Percentiles rank a stretch among this genome's conserved stretches.
phyloP scores from a whole-genome alignment of 176 grass and related monocot species.

The Avena atlantica region DNA sequence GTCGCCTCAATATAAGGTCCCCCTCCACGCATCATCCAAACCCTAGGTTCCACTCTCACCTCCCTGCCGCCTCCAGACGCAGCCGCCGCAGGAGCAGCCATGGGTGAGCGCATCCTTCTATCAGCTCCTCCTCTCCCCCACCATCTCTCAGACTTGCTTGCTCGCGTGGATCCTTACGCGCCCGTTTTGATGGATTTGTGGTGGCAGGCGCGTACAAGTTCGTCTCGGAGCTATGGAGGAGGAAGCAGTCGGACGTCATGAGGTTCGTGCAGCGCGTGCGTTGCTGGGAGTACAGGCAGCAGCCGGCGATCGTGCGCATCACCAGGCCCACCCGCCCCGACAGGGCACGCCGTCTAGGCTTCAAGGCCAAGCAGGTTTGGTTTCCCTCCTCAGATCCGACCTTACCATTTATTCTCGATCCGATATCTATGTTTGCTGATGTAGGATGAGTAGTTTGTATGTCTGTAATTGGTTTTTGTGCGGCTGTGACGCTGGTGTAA shows the following conservation, averaged over 20 bases:
- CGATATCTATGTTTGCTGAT: not conserved
- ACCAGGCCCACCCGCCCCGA: constrained; percentile 73
- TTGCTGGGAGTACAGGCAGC: constrained; percentile 81
- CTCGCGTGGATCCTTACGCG: not conserved
- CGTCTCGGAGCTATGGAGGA: constrained; percentile 91
- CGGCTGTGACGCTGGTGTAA: not conserved
- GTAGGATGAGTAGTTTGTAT: not conserved
- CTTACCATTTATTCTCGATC: not conserved
- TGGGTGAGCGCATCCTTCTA: constrained; percentile 42
- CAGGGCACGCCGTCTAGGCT: constrained; percentile 84
- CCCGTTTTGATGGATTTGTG: not conserved
- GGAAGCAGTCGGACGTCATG: constrained; percentile 85
- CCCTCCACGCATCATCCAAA: not conserved
- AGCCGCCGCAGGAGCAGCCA: constrained; percentile 29
- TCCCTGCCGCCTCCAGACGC: constrained; percentile 33
- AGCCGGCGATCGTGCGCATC: constrained; percentile 69
- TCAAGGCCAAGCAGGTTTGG: constrained; percentile 83
- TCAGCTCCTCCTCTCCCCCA: not conserved
- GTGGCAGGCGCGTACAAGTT: constrained; percentile 82
- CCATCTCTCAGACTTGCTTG: not conserved
- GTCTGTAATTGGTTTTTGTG: not conserved
- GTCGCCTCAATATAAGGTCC: not conserved
- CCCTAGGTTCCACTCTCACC: constrained; percentile 22
- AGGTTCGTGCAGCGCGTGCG: constrained; percentile 76
- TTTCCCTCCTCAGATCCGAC: constrained; percentile 22